Conservation (phyloP, 352 stramenopile genomes). For the Phytophthora brassicae region DNA sequence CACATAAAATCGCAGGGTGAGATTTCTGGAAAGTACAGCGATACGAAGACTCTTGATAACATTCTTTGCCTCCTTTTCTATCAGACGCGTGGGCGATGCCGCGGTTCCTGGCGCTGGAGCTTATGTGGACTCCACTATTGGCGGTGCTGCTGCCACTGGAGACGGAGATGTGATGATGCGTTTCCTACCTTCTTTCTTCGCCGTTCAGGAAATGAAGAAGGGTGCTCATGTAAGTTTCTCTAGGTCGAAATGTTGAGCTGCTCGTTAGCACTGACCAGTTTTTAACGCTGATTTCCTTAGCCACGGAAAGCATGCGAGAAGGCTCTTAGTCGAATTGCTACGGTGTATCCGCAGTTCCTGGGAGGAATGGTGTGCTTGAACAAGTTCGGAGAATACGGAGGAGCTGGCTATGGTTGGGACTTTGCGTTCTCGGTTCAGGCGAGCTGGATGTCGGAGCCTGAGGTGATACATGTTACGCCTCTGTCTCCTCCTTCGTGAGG, state of each 20-base stretch:
- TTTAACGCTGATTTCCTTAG: slow-evolving; percentile 30
- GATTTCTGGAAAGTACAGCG: neutral
- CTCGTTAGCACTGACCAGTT: neutral
- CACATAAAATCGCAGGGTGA: slow-evolving; percentile 88
- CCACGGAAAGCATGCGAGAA: slow-evolving; percentile 48
- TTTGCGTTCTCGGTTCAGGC: slow-evolving; percentile 61
- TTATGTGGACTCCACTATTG: slow-evolving; percentile 83
- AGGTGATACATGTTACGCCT: slow-evolving; percentile 50
- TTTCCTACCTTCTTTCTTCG: slow-evolving; percentile 85
- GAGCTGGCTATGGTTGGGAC: slow-evolving; percentile 40
- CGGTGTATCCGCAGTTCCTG: slow-evolving; percentile 35
- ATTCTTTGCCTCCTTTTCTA: neutral
- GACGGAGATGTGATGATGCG: slow-evolving; percentile 93
- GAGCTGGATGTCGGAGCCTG: slow-evolving; percentile 24
- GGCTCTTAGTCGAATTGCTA: slow-evolving; percentile 47
- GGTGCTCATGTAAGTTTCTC: slow-evolving; percentile 59
- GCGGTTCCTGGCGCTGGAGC: slow-evolving; percentile 82
- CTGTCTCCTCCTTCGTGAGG: slow-evolving; percentile 26
- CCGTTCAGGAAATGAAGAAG: slow-evolving; percentile 78
- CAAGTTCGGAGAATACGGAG: slow-evolving; percentile 3
- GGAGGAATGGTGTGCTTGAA: slow-evolving; percentile 70
- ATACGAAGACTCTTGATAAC: neutral
- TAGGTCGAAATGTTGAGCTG: neutral
- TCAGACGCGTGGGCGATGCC: slow-evolving; percentile 87
- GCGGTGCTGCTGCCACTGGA: slow-evolving; percentile 83